Evolutionary conservation across 768 basidiomycete genomes (phyloP), one percentile per base, ranked within the genome.

Genomic region (Trametes villosa): DNA sequence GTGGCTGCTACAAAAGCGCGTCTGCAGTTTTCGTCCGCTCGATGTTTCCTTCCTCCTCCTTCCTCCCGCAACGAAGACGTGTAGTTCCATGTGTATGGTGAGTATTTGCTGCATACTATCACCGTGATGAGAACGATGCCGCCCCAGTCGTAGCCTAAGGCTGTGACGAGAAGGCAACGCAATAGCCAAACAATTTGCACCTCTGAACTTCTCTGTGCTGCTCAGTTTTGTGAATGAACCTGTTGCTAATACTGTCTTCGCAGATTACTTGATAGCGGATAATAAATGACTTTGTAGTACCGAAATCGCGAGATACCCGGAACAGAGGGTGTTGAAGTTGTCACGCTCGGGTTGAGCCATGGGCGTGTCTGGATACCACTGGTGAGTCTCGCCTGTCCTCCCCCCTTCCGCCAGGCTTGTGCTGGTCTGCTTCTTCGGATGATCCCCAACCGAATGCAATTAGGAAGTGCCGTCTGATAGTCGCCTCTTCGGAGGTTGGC

Each of bases 401-500:
- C 27, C 15, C 33, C 13, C n/a, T 30, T 31, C n/a, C 31, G 20
- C 42, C 26, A 20, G 26, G 22, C 33, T 38, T 27, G 22, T 46
- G 9, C 15, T 11, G 33, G 24, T 26, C 33, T 53, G 18, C 29
- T 45, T 24, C 40, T 20, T 26, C 59, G 55, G 69, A 70, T 70
- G 69, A 70, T 65, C 57, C 57, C 47, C 41, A 70, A 70, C 69
- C 69, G 69, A 70, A 70, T 57, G 69, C 69, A 70, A 70, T 69
- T 70, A 70, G 69, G 69, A 70, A 70, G 69, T 70, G 69, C 69
- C 69, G 69, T 70, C 69, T 70, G 69, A 68, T 41, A 55, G 60
- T 53, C 33, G 33, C 60, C 33, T 55, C 60, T 48, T 53, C 45
- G 60, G 60, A 48, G 48, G 60, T 45, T 34, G 50, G 65, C 52